Evolutionary conservation across 768 basidiomycete genomes (phyloP).

Genomic region (Auricularia auricula-judae): DNA sequence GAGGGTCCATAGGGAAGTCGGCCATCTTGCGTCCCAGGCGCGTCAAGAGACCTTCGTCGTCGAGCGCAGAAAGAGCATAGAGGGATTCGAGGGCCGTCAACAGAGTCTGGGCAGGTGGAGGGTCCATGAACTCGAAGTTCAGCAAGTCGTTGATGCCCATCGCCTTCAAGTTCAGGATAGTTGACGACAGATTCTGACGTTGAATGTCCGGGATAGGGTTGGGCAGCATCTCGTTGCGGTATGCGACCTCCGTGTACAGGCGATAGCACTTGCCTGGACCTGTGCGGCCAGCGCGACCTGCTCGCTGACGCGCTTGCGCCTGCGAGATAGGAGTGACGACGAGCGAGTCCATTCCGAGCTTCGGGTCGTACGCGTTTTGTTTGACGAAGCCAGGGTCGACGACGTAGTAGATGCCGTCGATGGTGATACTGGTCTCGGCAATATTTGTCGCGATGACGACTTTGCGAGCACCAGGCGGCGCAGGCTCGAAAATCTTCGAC

Average conservation of each 20-base stretch:
- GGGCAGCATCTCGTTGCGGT: slow-evolving; percentile 97
- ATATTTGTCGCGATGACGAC: slow-evolving; percentile 99
- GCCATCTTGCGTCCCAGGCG: slow-evolving; percentile 97
- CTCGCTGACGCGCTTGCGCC: slow-evolving; percentile 90
- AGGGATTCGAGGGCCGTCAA: slow-evolving; percentile 89
- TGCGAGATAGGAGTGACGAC: slow-evolving; percentile 99
- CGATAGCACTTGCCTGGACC: slow-evolving; percentile 98
- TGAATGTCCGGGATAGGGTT: slow-evolving; percentile 98
- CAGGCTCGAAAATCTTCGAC: slow-evolving; percentile 94
- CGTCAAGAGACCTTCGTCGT: slow-evolving; percentile 93
- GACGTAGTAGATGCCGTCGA: slow-evolving; percentile 98
- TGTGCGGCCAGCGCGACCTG: slow-evolving; percentile 94
- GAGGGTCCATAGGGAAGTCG: slow-evolving; percentile 97
- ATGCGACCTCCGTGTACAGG: slow-evolving; percentile 95
- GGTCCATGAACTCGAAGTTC: slow-evolving; percentile 99
- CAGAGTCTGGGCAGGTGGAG: slow-evolving; percentile 94
- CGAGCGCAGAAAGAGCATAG: slow-evolving; percentile 90
- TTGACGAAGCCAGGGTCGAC: slow-evolving; percentile 98
- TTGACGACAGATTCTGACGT: slow-evolving; percentile 82
- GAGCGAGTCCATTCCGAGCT: slow-evolving; percentile 96
- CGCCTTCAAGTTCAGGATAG: slow-evolving; percentile 92
- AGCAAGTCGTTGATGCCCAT: slow-evolving; percentile 98
- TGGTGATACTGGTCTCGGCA: slow-evolving; percentile 96
- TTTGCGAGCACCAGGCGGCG: slow-evolving; percentile 96
- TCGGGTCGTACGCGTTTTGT: slow-evolving; percentile 96